Conservation (phyloP, 2,329 filamentous ascomycete species). For the Xenosphaeropsis pyriputrescens region DNA sequence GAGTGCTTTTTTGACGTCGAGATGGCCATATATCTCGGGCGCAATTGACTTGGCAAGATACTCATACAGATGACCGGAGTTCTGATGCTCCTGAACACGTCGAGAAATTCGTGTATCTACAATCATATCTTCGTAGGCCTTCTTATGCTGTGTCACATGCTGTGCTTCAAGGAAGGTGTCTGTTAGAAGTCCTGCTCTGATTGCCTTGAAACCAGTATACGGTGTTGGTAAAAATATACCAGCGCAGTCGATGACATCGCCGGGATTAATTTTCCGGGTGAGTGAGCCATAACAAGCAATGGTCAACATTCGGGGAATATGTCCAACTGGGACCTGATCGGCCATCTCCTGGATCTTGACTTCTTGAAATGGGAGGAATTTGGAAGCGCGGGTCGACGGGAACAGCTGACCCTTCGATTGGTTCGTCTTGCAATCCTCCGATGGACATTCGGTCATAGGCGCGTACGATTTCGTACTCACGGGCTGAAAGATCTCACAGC, state of each 20-base stretch:
- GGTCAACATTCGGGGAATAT: conserved; percentile 86
- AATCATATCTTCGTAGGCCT: conserved; percentile 85
- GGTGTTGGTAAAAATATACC: conserved; percentile 95
- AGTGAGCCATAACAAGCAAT: conserved; percentile 79
- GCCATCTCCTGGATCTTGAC: conserved; percentile 98
- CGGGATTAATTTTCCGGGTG: conserved; percentile 77
- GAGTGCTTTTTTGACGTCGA: conserved; percentile 95
- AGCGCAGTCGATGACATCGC: conserved; percentile 84
- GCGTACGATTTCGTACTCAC: conserved; percentile 83
- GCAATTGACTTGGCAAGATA: conserved; percentile 92
- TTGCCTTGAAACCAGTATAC: conserved; percentile 97
- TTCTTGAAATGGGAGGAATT: conserved; percentile 95
- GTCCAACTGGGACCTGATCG: conserved; percentile 96
- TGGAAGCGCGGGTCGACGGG: conserved; percentile 87
- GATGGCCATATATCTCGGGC: conserved; percentile 90
- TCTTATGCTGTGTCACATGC: conserved; percentile 89
- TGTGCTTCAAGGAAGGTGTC: conserved; percentile 97
- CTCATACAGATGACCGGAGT: conserved; percentile 87
- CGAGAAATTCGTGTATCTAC: conserved; percentile 68
- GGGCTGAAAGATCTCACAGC: conserved; percentile 95
- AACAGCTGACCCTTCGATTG: conserved; percentile 89
- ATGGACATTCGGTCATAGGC: conserved; percentile 75
- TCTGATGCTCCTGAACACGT: conserved; percentile 73
- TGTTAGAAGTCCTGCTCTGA: conserved; percentile 87
- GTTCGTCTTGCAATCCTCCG: conserved; percentile 77